Base-by-base conservation (phyloP, 768 basidiomycete species). In the Boletus tomentosulus region DNA sequence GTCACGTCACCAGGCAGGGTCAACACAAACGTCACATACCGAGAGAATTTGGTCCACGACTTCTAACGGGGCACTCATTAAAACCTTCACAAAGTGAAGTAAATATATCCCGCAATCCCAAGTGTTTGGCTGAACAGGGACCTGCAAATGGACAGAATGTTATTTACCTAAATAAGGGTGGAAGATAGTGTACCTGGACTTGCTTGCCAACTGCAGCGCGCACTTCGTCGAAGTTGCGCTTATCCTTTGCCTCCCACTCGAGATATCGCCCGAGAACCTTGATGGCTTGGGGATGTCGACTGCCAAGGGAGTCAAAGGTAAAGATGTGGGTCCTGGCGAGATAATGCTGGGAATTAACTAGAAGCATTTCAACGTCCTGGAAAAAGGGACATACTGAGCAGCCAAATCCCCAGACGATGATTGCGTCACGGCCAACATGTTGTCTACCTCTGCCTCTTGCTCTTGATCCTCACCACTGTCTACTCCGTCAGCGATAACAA, bases 101-200 rank as follows among this genome's bases (percentile, higher is more conserved):
- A 98, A 77, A 68, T 91, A 99, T 28, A 97, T 67, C 6, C 97
- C 97, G 60, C 97, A 99, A 67, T 98, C 95, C 63, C 86, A 90
- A 58, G 76, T 90, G 65, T 98, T 98, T 15, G 84, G 83, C 65
- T 99, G 97, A 24, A 76, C 74, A 4, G 96, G 96, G 4, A 94
- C 91, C 92, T 96, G 59, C 4, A 39, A 35, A 30, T 15, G 24
- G 8, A 30, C 66, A 22, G 53, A 33, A 43, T 35, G 41, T 22
- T 24, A 28, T 44, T 15, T 31, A 2, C 44, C n/a, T 44, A 25
- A 13, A 43, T 34, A 55, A 24, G 16, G 35, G 45, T 37, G 27
- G 38, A 47, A 28, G 30, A 56, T 2, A 12, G 70, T 76, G 37
- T 60, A 87, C 89, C 48, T 74, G 69, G 24, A 80, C 86, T 57